Percentiles rank a stretch among this genome's conserved stretches.
Evolutionary conservation across 768 basidiomycete genomes (phyloP).

Genomic region (Boletus tylopilopsis): DNA sequence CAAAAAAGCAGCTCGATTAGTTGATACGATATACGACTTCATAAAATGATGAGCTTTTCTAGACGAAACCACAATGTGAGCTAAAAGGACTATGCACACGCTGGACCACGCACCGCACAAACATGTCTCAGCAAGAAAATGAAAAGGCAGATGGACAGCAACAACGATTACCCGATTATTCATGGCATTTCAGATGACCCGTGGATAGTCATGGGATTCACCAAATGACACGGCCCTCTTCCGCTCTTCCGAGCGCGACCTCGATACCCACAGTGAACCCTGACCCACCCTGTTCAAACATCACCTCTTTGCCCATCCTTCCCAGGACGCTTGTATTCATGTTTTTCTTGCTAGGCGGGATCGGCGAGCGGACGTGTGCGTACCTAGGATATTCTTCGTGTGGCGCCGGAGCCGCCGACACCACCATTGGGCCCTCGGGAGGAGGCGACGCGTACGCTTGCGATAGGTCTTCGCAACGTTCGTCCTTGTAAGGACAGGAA

Average conservation of each 20-base stretch:
- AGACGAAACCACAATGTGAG: conserved; percentile 1
- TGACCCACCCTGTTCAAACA: conserved; percentile 26
- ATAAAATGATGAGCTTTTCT: not conserved
- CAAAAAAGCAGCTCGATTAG: conserved; percentile 12
- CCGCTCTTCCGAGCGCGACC: conserved; percentile 30
- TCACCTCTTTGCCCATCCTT: conserved; percentile 16
- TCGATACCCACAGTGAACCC: conserved; percentile 30
- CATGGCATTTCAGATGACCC: conserved; percentile 2
- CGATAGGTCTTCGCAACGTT: conserved; percentile 27
- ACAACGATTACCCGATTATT: conserved; percentile 13
- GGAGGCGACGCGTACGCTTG: conserved; percentile 29
- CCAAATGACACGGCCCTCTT: conserved; percentile 32
- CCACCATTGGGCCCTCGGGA: conserved; percentile 24
- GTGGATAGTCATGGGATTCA: conserved; percentile 9
- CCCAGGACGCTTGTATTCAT: conserved; percentile 9
- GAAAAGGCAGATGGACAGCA: conserved; percentile 15
- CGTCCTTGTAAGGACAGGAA: conserved; percentile 16
- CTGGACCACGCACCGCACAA: conserved; percentile 7
- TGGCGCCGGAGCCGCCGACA: conserved; percentile 14
- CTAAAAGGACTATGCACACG: not conserved
- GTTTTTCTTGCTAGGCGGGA: conserved; percentile 13
- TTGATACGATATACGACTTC: conserved; percentile 3
- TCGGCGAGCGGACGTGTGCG: conserved; percentile 23
- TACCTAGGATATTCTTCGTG: conserved; percentile 28
- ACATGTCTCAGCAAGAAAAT: not conserved